Evolutionary conservation across 257 asterid genomes (phyloP), one percentile per base, ranked within the genome.

Genomic region (Ilex asprella): DNA sequence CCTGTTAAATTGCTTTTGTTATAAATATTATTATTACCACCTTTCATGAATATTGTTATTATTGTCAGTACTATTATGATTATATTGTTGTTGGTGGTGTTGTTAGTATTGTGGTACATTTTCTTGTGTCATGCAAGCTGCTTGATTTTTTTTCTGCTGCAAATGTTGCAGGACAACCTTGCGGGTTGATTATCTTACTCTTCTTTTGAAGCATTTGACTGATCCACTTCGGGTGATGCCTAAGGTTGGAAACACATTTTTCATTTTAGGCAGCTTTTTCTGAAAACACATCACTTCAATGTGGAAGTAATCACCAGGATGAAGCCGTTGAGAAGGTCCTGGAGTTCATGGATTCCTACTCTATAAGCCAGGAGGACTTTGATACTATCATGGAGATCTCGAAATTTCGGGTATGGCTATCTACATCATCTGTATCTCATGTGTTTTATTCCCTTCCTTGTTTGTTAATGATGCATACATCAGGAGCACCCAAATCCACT

Each of bases 301-400:
- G 53, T 53, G 57, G 57, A n/a, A 72, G 30, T 56, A 55, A 70
- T 66, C 62, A 47, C 64, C 79, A 92, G 98, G 99, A 92, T 80
- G 96, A 89, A 73, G 97, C 97, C 55, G 97, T 85, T 62, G 86
- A 86, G 73, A 80, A 56, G 59, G 99, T 87, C 56, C 84, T 93
- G 46, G 80, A 84, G 69, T 89, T 93, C 75, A 93, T 93, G 99
- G 96, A 87, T 75, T 51, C 81, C 10, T 93, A 89, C 82, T 87
- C 95, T 58, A 78, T 89, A 63, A 85, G 79, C 88, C 84, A 83
- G 95, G 96, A 85, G 63, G 96, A 93, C 79, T 85, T 85, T 47
- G 94, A 93, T 67, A 85, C 89, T 31, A 80, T 84, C 8, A 55
- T 82, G 68, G 99, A 93, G 90, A 63, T 93, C 55, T 93, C 94